Base-by-base conservation (phyloP, 805 yeast species). In the Saccharomycopsis olivae region DNA sequence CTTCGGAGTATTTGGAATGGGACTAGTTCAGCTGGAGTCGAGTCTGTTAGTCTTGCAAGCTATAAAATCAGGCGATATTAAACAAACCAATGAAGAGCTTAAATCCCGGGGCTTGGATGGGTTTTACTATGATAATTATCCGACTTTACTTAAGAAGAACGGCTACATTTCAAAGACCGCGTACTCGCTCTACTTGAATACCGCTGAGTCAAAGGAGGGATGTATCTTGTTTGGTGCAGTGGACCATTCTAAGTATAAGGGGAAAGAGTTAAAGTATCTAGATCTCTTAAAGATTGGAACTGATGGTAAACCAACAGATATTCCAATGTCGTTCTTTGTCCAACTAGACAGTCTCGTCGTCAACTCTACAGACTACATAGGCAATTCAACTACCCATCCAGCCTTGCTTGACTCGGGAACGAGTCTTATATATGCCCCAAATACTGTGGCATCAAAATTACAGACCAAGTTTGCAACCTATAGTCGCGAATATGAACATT, bases 1-100 rank as follows among this genome's bases (percentile, higher is more conserved):
- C 10, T 31, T 28, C 10, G 48, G 94, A 39, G 88, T 84, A 18
- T 57, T 83, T 25, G 87, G 88, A 23, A 73, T 83, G 46, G 89
- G 92, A 6, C 64, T 80, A 38, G 59, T 71, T 3, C 82, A 76
- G 9, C 65, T 81, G 40, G 94, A 86, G 57, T 88, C 83, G 17
- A 57, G 82, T 31, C 87, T 88, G 16, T 73, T 83, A 45, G 89
- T 14, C 64, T 82, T 43, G 94, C 85, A 57, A 11, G 35, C 43
- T 9, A n/a, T 35, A 13, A 27, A 31, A 3, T 21, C 13, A 9
- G 36, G 34, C 13, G 44, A 37, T 13, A 15, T 40, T 5, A 19
- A 18, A 13, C 10, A 15, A 20, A 10, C 35, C 6, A 8, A 9
- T 10, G 33, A 29, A 29, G 20, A 32, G 24, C 16, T 39, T 11